Base-by-base conservation (phyloP, 371 early-diverging fungal species). In the Apophysomyces elegans region DNA sequence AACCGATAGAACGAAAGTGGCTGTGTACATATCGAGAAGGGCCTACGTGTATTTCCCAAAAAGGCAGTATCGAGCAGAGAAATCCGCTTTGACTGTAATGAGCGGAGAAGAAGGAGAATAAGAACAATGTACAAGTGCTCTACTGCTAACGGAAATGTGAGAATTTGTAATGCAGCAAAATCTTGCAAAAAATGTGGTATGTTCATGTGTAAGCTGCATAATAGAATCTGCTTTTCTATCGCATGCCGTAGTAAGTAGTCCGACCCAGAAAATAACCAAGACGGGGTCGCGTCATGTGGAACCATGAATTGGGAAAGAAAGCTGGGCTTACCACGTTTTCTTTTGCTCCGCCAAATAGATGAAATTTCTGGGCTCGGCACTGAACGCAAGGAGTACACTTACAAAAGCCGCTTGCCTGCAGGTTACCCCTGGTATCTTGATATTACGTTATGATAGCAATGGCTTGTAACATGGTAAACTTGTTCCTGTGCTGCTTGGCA, bases 251-350 rank as follows among this genome's bases (percentile, higher is more conserved):
- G n/a, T 26, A 26, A 26, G 32, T 9, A 21, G 54, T 50, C 54
- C 54, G 41, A 41, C 54, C 21, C n/a, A 16, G 21, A 50, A 18
- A 50, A 21, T 50, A 16, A 50, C 54, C 54, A 26, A 50, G 54
- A 50, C 54, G 21, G 54, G 54, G 54, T 21, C 32, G 21, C 21
- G 54, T 50, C 54, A 50, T 50, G 54, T 50, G 54, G 54, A 50
- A 50, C 54, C 21, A 50, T 50, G 54, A 50, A 21, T 7, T 50
- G 21, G 54, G 54, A 50, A 32, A 21, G 54, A 21, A 50, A 50
- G n/a, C 21, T 18, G 50, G 21, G 50, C 54, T 21, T n/a, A 50
- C 54, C 54, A 50, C 54, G 54, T 50, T 50, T 50, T 21, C 54
- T 21, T 50, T 35, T 50, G 54, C 54, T 50, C 54, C 54, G 54